Evolutionary conservation across 306 rosid genomes (phyloP).

Genomic region (Castanea sativa): DNA sequence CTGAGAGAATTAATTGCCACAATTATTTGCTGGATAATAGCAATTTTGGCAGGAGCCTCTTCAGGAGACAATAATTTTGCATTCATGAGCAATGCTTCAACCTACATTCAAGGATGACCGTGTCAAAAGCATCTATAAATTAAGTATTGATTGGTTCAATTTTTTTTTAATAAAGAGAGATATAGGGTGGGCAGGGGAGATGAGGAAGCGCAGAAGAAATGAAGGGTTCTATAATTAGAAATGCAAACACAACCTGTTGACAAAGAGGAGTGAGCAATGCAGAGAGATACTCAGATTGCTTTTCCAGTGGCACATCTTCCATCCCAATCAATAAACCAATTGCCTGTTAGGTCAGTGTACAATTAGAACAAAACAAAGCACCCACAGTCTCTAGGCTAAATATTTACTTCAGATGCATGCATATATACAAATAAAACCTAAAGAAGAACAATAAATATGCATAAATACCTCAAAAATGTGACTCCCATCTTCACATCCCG

Average conservation of each 20-base stretch:
- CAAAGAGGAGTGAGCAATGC: constrained; percentile 90
- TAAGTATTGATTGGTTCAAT: constrained; percentile 12
- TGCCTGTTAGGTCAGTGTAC: constrained; percentile 56
- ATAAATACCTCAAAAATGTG: constrained; percentile 87
- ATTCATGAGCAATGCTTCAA: constrained; percentile 65
- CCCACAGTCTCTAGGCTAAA: constrained; percentile 14
- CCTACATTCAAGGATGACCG: constrained; percentile 44
- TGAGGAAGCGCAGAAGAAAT: constrained; percentile 8
- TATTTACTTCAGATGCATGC: background rate
- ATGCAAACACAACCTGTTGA: constrained; percentile 63
- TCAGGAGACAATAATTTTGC: constrained; percentile 55
- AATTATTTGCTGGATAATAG: constrained; percentile 78
- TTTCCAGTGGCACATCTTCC: constrained; percentile 81
- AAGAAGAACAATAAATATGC: background rate
- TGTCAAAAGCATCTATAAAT: constrained; percentile 15
- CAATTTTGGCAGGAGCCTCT: constrained; percentile 67
- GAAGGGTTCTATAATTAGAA: constrained; percentile 11
- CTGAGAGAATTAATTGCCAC: constrained; percentile 93
- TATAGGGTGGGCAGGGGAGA: background rate
- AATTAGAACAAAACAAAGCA: constrained; percentile 23
- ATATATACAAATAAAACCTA: background rate
- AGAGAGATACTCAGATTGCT: constrained; percentile 90
- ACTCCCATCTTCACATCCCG: constrained; percentile 91
- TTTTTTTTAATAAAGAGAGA: background rate
- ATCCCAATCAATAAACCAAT: constrained; percentile 91